phyloP scores from a whole-genome alignment of 169 alveolate genomes.

The Cryptosporidium meleagridis region DNA sequence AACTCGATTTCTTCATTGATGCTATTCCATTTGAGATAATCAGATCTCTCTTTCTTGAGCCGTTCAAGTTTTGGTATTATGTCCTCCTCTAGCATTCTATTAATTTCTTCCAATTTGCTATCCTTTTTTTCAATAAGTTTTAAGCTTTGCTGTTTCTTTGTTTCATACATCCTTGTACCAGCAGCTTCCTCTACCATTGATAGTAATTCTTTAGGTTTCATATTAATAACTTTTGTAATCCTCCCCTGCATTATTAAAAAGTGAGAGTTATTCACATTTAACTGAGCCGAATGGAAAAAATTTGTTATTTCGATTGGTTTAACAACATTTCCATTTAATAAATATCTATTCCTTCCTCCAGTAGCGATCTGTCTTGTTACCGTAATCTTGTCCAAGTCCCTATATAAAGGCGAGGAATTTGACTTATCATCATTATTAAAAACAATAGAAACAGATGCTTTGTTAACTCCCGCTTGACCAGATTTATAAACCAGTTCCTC shows the following conservation, averaged over 20 bases:
- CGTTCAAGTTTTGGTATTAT: slow-evolving; percentile 90
- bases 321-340: slow-evolving; percentile 94
- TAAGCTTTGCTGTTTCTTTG: slow-evolving; percentile 92
- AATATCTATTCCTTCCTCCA: slow-evolving; percentile 95
- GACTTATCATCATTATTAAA: slow-evolving; percentile 90
- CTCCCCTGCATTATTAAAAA: slow-evolving; percentile 98
- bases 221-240: slow-evolving; percentile 96
- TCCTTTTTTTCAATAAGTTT: slow-evolving; percentile 91
- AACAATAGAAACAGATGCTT: slow-evolving; percentile 96
- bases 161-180: slow-evolving; percentile 96
- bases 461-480: slow-evolving; percentile 98
- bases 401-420: slow-evolving; percentile 87
- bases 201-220: slow-evolving; percentile 96
- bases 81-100: slow-evolving; percentile 89
- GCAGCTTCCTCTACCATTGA: slow-evolving; percentile 98
- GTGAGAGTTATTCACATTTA: slow-evolving; percentile 98
- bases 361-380: slow-evolving; percentile 93
- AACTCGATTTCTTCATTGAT: slow-evolving; percentile 75
- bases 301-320: slow-evolving; percentile 93
- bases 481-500: slow-evolving; percentile 97
- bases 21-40: slow-evolving; percentile 73
- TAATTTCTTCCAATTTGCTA: slow-evolving; percentile 90
- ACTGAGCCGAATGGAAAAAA: slow-evolving; percentile 93
- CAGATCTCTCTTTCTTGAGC: slow-evolving; percentile 85
- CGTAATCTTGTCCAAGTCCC: slow-evolving; percentile 87